Evolutionary conservation across 139 green algal species (phyloP).

Genomic region (Eudorina sp.): DNA sequence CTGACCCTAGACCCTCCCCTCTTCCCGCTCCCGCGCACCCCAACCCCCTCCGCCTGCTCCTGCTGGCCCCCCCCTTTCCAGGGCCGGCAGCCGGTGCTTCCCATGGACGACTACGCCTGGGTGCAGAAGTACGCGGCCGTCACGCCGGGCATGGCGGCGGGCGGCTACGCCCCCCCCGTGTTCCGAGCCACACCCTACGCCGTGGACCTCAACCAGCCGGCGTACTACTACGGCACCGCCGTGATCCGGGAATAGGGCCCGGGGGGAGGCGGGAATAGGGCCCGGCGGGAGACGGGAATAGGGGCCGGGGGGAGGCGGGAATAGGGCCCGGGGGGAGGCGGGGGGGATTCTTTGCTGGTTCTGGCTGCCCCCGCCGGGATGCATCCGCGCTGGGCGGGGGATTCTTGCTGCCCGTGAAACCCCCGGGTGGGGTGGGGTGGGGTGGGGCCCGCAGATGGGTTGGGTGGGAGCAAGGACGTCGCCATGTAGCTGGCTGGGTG

Average conservation of each 20-base stretch:
- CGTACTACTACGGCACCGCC: constrained; percentile 11
- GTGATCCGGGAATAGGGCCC: constrained; percentile 12
- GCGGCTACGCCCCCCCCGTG: constrained; percentile 25
- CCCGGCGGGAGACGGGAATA: background rate
- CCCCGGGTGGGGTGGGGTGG: too few relatives aligned
- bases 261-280: background rate
- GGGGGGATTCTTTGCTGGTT: too few relatives aligned
- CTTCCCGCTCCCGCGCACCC: background rate
- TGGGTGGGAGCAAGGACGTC: too few relatives aligned
- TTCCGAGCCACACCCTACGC: constrained; percentile 41
- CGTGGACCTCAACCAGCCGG: constrained; percentile 27
- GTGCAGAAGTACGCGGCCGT: constrained; percentile 44
- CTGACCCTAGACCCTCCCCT: background rate
- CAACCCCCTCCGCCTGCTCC: background rate
- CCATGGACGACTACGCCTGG: constrained; percentile 52
- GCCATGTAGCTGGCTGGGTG: too few relatives aligned
- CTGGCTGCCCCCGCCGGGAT: too few relatives aligned
- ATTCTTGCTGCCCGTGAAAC: too few relatives aligned
- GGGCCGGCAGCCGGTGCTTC: constrained; percentile 14
- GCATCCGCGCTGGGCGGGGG: too few relatives aligned
- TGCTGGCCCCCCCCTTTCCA: background rate
- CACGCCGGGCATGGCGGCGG: background rate
- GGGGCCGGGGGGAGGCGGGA: too few relatives aligned
- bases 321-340: too few relatives aligned
- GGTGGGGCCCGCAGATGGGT: too few relatives aligned